Evolutionary conservation across 306 rosid genomes (phyloP).

Genomic region (Trifolium fragiferum): DNA sequence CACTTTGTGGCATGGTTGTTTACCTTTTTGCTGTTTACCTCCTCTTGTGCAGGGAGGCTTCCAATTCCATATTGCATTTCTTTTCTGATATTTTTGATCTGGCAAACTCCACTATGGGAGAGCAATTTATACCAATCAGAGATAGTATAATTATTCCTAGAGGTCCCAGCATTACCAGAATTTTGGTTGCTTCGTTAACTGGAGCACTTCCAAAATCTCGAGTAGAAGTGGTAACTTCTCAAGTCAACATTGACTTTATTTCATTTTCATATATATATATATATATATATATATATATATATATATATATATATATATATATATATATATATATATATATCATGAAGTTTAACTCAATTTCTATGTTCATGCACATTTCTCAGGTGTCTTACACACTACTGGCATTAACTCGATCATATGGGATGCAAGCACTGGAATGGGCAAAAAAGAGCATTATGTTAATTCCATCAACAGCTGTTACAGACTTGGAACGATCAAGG

Average conservation of each 20-base stretch:
- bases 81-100: conserved; percentile 90
- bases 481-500: conserved; percentile 80
- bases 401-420: conserved; percentile 74
- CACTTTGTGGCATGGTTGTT: conserved; percentile 26
- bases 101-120: conserved; percentile 60
- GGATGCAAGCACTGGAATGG: conserved; percentile 80
- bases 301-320: too few species aligned
- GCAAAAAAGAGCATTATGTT: conserved; percentile 72
- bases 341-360: conserved; percentile 9
- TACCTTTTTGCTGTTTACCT: conserved; percentile 38
- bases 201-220: conserved; percentile 97
- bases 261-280: conserved; percentile 12
- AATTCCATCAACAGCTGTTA: conserved; percentile 88
- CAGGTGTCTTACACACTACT: conserved; percentile 89
- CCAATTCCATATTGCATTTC: conserved; percentile 93
- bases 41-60: conserved; percentile 80
- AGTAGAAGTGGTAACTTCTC: conserved; percentile 73
- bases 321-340: too few species aligned
- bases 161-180: conserved; percentile 71
- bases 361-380: conserved; percentile 25
- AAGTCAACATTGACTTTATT: conserved; percentile 4
- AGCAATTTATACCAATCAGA: conserved; percentile 73
- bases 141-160: conserved; percentile 81
- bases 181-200: conserved; percentile 87
- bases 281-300: too few species aligned